Conservation (phyloP, 2,329 filamentous ascomycete species). For the Trichophyton mentagrophytes region DNA sequence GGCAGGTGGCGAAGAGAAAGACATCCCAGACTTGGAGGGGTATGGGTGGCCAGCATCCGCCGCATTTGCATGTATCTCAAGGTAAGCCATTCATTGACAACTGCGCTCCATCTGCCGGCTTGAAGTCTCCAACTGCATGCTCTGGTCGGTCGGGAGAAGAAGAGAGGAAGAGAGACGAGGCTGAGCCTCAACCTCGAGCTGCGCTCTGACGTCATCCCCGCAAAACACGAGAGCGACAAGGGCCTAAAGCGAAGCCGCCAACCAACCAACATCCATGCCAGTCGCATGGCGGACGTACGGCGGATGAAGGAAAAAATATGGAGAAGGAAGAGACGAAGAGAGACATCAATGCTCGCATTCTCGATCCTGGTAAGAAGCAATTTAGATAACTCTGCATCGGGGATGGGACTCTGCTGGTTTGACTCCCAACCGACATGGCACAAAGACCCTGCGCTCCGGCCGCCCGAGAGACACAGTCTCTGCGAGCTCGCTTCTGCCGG, state of each 20-base stretch:
- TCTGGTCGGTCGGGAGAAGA: neutral
- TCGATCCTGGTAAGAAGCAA: neutral
- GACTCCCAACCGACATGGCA: neutral
- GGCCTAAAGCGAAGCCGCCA: neutral
- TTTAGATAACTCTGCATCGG: neutral
- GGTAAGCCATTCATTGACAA: no score
- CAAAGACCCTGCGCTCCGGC: neutral
- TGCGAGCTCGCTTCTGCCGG: neutral
- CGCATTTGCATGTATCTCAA: neutral
- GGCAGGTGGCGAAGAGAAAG: slow-evolving; percentile 6
- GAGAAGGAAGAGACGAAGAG: neutral
- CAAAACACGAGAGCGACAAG: no score
- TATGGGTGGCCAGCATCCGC: neutral
- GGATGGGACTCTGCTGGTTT: neutral
- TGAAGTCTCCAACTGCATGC: neutral
- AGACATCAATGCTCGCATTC: neutral
- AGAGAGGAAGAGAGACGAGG: neutral
- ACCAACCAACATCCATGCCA: neutral
- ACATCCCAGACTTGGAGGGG: neutral
- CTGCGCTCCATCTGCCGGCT: no score
- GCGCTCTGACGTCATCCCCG: neutral
- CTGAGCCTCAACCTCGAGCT: neutral
- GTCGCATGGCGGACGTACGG: neutral
- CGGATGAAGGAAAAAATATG: no score
- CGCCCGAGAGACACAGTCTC: neutral